Conservation (phyloP, 2,329 filamentous ascomycete genomes). For the Colletotrichum tanaceti region DNA sequence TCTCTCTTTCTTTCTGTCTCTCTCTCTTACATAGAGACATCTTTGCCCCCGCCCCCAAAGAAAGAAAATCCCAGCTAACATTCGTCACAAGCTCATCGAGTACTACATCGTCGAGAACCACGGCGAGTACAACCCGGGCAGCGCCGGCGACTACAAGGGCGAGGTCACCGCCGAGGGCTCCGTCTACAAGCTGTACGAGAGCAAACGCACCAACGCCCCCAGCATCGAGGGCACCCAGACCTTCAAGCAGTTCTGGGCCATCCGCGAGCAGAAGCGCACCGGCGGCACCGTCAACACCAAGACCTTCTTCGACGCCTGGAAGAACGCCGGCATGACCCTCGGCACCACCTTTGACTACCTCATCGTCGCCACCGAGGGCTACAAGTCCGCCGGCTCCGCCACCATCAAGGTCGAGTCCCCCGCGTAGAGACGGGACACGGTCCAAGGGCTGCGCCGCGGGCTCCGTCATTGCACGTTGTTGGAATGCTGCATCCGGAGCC, state of each 20-base stretch:
- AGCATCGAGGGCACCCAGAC: slow-evolving; percentile 61
- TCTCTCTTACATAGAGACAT: no score
- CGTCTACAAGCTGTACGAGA: slow-evolving; percentile 53
- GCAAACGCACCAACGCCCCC: slow-evolving; percentile 55
- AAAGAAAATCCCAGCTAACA: no score
- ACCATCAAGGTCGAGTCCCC: slow-evolving; percentile 56
- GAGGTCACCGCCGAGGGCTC: slow-evolving; percentile 52
- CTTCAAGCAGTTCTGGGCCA: slow-evolving; percentile 66
- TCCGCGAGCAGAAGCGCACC: slow-evolving; percentile 61
- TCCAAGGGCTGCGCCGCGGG: no score
- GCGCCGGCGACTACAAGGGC: slow-evolving; percentile 49
- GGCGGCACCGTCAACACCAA: slow-evolving; percentile 61
- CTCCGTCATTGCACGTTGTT: no score
- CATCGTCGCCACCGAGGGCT: slow-evolving; percentile 67
- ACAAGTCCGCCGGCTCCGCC: slow-evolving; percentile 61
- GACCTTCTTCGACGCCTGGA: slow-evolving; percentile 67
- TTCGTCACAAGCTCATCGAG: slow-evolving; percentile 26
- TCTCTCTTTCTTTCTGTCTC: no score
- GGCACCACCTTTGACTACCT: slow-evolving; percentile 62
- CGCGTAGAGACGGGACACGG: no score
- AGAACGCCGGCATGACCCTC: slow-evolving; percentile 58
- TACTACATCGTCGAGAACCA: slow-evolving; percentile 50
- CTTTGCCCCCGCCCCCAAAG: no score
- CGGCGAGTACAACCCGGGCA: slow-evolving; percentile 52
- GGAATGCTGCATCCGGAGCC: no score